phyloP scores from a whole-genome alignment of 257 asterid genomes.

The Thymus mandschuricus region DNA sequence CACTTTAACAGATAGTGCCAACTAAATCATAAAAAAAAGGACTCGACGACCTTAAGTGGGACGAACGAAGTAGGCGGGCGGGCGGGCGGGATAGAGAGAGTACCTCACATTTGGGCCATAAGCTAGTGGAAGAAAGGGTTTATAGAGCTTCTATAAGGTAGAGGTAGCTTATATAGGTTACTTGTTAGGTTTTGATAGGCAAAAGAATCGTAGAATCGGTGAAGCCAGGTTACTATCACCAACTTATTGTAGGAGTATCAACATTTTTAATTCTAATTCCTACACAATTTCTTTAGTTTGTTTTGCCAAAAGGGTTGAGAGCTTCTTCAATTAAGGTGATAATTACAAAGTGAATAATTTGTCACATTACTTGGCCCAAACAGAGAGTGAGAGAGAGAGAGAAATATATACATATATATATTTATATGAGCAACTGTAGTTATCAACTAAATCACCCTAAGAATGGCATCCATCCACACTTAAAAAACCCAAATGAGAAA shows the following conservation, averaged over 20 bases:
- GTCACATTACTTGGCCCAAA: slow-evolving; percentile 20
- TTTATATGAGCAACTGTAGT: not conserved
- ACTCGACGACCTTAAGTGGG: no score
- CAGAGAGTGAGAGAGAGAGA: slow-evolving; percentile 2
- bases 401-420: not conserved
- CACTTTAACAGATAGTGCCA: no score
- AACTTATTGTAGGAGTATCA: not conserved
- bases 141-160: not conserved
- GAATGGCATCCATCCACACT: not conserved
- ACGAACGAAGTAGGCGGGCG: no score
- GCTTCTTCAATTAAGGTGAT: slow-evolving; percentile 14
- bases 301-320: not conserved
- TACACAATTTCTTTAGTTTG: not conserved
- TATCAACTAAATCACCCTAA: not conserved
- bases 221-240: not conserved
- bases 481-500: not conserved
- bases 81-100: no score
- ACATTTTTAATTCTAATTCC: not conserved
- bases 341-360: slow-evolving; percentile 29
- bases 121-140: slow-evolving; percentile 25
- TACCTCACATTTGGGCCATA: slow-evolving; percentile 19
- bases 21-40: not conserved
- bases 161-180: slow-evolving; percentile 11
- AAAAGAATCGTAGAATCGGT: not conserved
- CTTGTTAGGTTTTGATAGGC: slow-evolving; percentile 15